Evolutionary conservation across 805 yeast species (phyloP).

Genomic region (Candida quercuum): DNA sequence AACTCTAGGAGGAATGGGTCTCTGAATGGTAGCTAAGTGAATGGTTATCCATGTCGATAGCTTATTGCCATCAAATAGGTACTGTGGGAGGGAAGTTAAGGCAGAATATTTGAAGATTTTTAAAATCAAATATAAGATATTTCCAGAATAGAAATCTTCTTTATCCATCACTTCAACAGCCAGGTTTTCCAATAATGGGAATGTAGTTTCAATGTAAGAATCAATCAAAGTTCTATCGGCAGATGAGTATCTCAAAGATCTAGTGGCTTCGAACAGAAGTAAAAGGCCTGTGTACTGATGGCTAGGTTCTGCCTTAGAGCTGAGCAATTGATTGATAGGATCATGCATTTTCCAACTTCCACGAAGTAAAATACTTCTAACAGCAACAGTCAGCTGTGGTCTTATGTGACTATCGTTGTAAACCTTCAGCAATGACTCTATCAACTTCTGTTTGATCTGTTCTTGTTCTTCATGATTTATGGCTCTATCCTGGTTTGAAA

Average conservation of each 20-base stretch:
- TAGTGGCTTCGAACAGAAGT: conserved; percentile 48
- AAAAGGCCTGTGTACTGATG: conserved; percentile 50
- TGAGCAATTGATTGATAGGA: conserved; percentile 30
- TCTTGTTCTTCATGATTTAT: conserved; percentile 46
- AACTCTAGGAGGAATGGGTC: conserved; percentile 49
- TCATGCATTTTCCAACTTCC: conserved; percentile 32
- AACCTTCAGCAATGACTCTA: conserved; percentile 43
- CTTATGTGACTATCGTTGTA: conserved; percentile 38
- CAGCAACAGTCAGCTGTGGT: conserved; percentile 53
- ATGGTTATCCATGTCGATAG: conserved; percentile 59
- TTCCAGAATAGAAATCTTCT: conserved; percentile 30
- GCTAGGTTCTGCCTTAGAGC: conserved; percentile 29
- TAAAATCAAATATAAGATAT: conserved; percentile 53
- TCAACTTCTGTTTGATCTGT: conserved; percentile 46
- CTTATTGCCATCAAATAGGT: conserved; percentile 32
- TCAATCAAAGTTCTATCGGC: conserved; percentile 47
- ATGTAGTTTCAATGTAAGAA: conserved; percentile 38
- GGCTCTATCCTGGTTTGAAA: conserved; percentile 23
- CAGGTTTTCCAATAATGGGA: conserved; percentile 51
- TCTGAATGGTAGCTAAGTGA: conserved; percentile 54
- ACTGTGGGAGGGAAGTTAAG: conserved; percentile 52
- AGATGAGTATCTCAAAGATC: conserved; percentile 51
- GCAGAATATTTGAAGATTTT: conserved; percentile 64
- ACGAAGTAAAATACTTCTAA: conserved; percentile 45
- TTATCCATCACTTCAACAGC: conserved; percentile 36